phyloP scores from a whole-genome alignment of 768 basidiomycete species.

The Leccinum variicolor region DNA sequence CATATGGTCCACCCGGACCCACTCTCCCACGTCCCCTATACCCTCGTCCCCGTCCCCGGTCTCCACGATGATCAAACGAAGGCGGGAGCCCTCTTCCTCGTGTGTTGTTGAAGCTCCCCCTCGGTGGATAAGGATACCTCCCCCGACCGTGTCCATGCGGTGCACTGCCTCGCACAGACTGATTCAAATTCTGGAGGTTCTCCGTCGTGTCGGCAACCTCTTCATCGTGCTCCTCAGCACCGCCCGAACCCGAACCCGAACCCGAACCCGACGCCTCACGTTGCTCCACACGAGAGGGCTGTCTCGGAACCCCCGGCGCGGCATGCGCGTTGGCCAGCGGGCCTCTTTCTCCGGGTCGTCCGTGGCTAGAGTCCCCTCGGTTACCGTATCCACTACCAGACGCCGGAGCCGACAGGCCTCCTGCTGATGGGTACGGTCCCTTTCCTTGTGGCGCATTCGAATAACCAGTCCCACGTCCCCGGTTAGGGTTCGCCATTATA shows the following conservation, averaged over 20 bases:
- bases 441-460: constrained; percentile 7
- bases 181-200: background rate
- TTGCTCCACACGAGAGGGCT: background rate
- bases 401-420: background rate
- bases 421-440: constrained; percentile 10
- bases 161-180: constrained; percentile 22
- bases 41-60: constrained; percentile 33
- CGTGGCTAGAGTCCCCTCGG: constrained; percentile 1
- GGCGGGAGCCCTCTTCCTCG: constrained; percentile 35
- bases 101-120: constrained; percentile 19
- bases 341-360: constrained; percentile 7
- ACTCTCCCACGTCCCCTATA: constrained; percentile 14
- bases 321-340: constrained; percentile 5
- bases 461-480: constrained; percentile 31
- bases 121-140: constrained; percentile 17
- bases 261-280: background rate
- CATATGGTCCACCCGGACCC: background rate
- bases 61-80: constrained; percentile 28
- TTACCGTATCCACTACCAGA: constrained; percentile 1
- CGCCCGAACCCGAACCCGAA: background rate
- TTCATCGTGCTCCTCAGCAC: background rate
- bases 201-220: constrained; percentile 2
- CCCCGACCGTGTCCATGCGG: constrained; percentile 37
- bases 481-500: constrained; percentile 78
- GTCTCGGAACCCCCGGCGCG: background rate